Evolutionary conservation across 2,329 filamentous ascomycete genomes (phyloP).

Genomic region (Nannizzia gypsea): DNA sequence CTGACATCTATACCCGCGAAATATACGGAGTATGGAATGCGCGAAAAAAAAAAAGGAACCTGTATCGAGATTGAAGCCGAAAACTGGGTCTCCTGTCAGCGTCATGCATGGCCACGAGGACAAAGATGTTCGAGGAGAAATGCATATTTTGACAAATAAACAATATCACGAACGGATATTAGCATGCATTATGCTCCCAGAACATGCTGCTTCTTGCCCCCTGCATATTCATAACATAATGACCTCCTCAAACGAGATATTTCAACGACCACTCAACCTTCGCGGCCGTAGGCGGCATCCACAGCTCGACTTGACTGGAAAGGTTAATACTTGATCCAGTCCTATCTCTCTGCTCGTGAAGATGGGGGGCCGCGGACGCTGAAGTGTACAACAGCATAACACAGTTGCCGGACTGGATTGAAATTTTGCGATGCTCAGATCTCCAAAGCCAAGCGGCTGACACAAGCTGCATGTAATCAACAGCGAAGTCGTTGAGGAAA

Average conservation of each 20-base stretch:
- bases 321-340: background rate
- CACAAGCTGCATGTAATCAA: conserved; percentile 2
- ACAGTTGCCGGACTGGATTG: background rate
- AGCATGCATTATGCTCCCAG: background rate
- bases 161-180: background rate
- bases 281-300: background rate
- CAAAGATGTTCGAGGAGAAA: background rate
- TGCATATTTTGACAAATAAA: background rate
- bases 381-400: conserved; percentile 1
- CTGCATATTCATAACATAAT: conserved; percentile 2
- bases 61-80: background rate
- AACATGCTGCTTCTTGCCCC: background rate
- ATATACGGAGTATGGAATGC: background rate
- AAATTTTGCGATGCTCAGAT: conserved; percentile 6
- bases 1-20: background rate
- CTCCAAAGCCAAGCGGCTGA: conserved; percentile 3
- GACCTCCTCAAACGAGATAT: background rate
- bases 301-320: background rate
- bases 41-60: background rate
- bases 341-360: background rate
- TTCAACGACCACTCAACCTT: background rate
- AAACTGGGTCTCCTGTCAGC: background rate
- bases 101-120: background rate
- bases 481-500: conserved; percentile 2
- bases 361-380: background rate